Evolutionary conservation across 1,139 yeast genomes (phyloP).

Genomic region (Hansenula sp.): DNA sequence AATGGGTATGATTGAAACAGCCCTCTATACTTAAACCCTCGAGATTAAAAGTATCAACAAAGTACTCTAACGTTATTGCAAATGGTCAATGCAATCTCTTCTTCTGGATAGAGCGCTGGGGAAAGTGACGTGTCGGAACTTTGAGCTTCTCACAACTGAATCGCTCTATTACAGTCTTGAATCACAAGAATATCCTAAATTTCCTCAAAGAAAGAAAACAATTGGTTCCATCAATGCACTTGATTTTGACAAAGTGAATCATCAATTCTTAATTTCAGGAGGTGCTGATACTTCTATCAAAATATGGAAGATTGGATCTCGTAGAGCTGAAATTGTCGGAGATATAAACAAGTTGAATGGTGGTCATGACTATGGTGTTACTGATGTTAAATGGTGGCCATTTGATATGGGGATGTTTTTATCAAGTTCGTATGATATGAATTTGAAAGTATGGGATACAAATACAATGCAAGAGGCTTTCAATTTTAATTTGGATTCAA

Average conservation of each 20-base stretch:
- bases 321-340: conserved; percentile 18
- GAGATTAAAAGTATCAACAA: no score
- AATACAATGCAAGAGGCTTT: conserved; percentile 59
- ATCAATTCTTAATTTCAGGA: conserved; percentile 59
- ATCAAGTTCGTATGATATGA: conserved; percentile 75
- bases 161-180: conserved; percentile 32
- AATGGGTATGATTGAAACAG: no score
- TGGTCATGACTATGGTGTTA: conserved; percentile 67
- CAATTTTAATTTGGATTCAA: conserved; percentile 45
- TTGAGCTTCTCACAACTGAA: conserved; percentile 27
- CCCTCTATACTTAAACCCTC: background rate
- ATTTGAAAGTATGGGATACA: conserved; percentile 82
- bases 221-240: conserved; percentile 58
- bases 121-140: conserved; percentile 5
- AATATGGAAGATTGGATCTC: conserved; percentile 40
- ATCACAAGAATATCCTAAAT: conserved; percentile 27
- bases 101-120: conserved; percentile 14
- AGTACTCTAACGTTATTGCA: no score
- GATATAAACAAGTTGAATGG: conserved; percentile 21
- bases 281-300: conserved; percentile 73
- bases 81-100: conserved; percentile 11
- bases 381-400: conserved; percentile 85
- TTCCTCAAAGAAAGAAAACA: conserved; percentile 27
- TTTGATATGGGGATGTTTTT: conserved; percentile 83
- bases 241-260: conserved; percentile 51